Percentiles rank a stretch among this genome's conserved stretches.
phyloP scores from a whole-genome alignment of 345 rosid genomes.

The Rhodamnia rubescens region DNA sequence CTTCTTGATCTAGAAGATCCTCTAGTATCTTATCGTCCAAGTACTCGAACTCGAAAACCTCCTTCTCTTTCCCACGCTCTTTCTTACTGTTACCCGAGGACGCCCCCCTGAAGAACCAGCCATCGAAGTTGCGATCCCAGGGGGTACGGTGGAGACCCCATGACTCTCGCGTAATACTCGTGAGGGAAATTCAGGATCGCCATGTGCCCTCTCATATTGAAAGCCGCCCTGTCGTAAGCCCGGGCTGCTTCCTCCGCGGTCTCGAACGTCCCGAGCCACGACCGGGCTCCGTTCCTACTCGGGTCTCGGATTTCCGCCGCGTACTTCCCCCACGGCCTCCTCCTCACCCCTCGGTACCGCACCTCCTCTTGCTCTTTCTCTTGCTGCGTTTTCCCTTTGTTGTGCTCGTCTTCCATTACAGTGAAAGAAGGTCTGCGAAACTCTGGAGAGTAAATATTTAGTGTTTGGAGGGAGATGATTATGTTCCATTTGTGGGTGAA shows the following conservation, averaged over 20 bases:
- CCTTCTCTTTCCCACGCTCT: slow-evolving; percentile 15
- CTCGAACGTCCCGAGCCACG: slow-evolving; percentile 85
- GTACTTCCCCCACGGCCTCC: slow-evolving; percentile 84
- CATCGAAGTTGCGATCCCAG: slow-evolving; percentile 8
- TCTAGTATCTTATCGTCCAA: slow-evolving; percentile 70
- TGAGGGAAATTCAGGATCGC: slow-evolving; percentile 77
- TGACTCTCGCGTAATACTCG: slow-evolving; percentile 38
- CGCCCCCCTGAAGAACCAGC: slow-evolving; percentile 11
- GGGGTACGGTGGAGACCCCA: slow-evolving; percentile 16
- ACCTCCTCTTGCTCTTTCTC: slow-evolving; percentile 28
- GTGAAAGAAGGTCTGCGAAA: background rate
- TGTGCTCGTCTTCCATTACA: background rate
- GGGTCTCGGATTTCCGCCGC: slow-evolving; percentile 90
- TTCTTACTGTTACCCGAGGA: background rate
- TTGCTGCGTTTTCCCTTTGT: background rate
- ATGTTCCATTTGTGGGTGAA: background rate
- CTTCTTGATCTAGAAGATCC: slow-evolving; percentile 71
- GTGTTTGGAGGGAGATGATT: background rate
- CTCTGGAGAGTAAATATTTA: background rate
- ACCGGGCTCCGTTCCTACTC: slow-evolving; percentile 50
- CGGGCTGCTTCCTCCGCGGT: slow-evolving; percentile 83
- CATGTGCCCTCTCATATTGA: slow-evolving; percentile 58
- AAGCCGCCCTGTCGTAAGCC: slow-evolving; percentile 82
- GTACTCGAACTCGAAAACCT: slow-evolving; percentile 71
- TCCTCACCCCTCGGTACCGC: slow-evolving; percentile 62